phyloP scores from a whole-genome alignment of 208 protist genomes.

The Herpetomonas tarakana region DNA sequence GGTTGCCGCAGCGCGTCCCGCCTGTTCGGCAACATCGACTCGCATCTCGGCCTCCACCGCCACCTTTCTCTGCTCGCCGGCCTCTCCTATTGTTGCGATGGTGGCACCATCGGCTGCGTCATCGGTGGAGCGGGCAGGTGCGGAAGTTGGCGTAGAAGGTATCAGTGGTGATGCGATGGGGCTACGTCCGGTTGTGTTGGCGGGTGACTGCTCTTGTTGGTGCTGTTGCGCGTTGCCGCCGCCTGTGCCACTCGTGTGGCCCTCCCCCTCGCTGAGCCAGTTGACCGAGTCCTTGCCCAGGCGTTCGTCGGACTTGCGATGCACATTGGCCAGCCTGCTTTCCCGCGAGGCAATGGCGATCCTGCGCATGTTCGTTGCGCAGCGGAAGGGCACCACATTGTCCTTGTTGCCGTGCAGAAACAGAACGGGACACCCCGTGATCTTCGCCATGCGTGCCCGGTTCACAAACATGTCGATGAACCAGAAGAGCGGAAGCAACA shows the following conservation, averaged over 20 bases:
- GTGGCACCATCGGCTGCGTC: too few species aligned
- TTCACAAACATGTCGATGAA: slow-evolving; percentile 66
- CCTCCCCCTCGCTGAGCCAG: background rate
- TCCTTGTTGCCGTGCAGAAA: slow-evolving; percentile 68
- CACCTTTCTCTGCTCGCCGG: background rate
- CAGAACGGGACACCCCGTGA: slow-evolving; percentile 52
- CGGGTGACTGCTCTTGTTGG: too few species aligned
- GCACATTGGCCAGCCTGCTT: background rate
- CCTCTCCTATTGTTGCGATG: too few species aligned
- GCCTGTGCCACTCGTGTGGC: background rate
- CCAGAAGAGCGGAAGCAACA: slow-evolving; percentile 24
- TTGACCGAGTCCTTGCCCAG: background rate
- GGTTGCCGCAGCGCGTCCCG: background rate
- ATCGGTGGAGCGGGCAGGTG: too few species aligned
- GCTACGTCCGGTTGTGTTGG: too few species aligned
- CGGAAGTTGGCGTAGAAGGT: too few species aligned
- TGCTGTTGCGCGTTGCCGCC: slow-evolving; percentile 1
- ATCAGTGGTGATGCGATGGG: too few species aligned
- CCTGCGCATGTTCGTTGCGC: slow-evolving; percentile 34
- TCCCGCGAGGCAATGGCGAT: slow-evolving; percentile 12
- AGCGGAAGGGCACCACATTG: slow-evolving; percentile 52
- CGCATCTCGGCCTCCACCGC: background rate
- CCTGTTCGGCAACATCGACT: background rate
- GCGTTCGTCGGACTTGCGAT: background rate
- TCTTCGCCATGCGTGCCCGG: slow-evolving; percentile 30